A percentile compares a stretch with the other conserved stretches of the same genome.
These are phyloP conservation scores for Lumnitzera littorea DNA, from an alignment of 345 rosid species.

Conservation along the genomic window DNA sequence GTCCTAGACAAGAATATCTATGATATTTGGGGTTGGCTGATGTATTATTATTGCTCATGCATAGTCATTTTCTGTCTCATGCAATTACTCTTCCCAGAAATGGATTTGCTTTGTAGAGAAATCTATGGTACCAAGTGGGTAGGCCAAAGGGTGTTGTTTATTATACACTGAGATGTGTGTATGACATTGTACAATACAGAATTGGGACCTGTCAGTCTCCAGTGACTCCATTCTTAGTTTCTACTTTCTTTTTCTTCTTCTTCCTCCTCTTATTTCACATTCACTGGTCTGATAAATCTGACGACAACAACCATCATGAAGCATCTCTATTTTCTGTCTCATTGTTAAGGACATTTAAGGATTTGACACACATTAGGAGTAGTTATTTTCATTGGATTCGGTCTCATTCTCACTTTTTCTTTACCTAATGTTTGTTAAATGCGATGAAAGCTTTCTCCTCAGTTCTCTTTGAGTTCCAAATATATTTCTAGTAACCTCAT, in stretches of 20 bases:
- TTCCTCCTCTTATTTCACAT: too few relatives aligned
- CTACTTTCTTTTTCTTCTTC: not conserved
- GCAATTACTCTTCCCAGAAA: slow-evolving; percentile 6
- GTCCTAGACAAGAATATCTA: slow-evolving; percentile 17
- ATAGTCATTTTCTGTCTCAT: slow-evolving; percentile 24
- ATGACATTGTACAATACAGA: slow-evolving; percentile 15
- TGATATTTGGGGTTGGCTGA: slow-evolving; percentile 4
- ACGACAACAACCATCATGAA: slow-evolving; percentile 2
- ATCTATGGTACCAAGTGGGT: slow-evolving; percentile 39
- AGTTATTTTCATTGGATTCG: slow-evolving; percentile 1
- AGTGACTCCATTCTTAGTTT: not conserved
- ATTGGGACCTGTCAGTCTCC: slow-evolving; percentile 12
- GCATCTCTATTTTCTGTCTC: slow-evolving; percentile 17
- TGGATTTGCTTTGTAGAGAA: slow-evolving; percentile 32
- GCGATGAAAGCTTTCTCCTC: too few relatives aligned
- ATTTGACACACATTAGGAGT: not conserved
- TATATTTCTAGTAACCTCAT: too few relatives aligned
- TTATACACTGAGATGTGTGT: slow-evolving; percentile 15
- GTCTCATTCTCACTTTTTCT: not conserved
- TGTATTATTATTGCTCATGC: slow-evolving; percentile 14
- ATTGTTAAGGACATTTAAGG: slow-evolving; percentile 9
- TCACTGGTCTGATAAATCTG: slow-evolving; percentile 6
- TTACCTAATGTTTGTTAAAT: too few relatives aligned
- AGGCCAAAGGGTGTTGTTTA: slow-evolving; percentile 14
- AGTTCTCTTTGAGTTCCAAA: too few relatives aligned